phyloP scores from a whole-genome alignment of 2,329 filamentous ascomycete species.

The Nemania sp. region DNA sequence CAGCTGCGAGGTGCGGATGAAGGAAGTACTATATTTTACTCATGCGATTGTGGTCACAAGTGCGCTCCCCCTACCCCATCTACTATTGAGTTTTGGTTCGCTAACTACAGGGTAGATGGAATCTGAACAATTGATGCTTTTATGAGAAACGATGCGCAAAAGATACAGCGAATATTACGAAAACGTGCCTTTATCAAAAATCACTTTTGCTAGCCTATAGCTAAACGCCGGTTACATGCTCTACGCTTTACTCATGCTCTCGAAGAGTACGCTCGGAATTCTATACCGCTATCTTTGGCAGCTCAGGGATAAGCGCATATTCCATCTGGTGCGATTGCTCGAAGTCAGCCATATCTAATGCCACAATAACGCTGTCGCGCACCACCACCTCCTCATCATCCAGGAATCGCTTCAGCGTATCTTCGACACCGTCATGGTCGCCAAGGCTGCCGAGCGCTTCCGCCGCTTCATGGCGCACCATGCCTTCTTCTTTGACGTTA shows the following conservation, averaged over 20 bases:
- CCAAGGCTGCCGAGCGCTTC: slow-evolving; percentile 95
- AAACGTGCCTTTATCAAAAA: slow-evolving; percentile 26
- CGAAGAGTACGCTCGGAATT: slow-evolving; percentile 22
- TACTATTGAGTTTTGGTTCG: not conserved
- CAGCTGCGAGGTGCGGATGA: slow-evolving; percentile 95
- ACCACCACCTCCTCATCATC: slow-evolving; percentile 94
- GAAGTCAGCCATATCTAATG: slow-evolving; percentile 97
- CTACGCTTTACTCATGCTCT: slow-evolving; percentile 33
- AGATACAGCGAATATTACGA: slow-evolving; percentile 4
- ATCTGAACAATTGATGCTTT: slow-evolving; percentile 63
- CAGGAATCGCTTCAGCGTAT: slow-evolving; percentile 83
- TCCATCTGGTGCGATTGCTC: slow-evolving; percentile 90
- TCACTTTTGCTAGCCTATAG: slow-evolving; percentile 42
- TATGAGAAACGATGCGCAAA: slow-evolving; percentile 25
- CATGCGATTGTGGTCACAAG: slow-evolving; percentile 85
- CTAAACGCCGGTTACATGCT: slow-evolving; percentile 41
- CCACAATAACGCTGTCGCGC: slow-evolving; percentile 92
- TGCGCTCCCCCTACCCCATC: slow-evolving; percentile 57
- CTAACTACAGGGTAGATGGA: slow-evolving; percentile 52
- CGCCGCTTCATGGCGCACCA: slow-evolving; percentile 98
- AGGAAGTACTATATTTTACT: slow-evolving; percentile 92
- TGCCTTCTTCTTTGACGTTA: slow-evolving; percentile 85
- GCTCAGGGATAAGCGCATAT: slow-evolving; percentile 88
- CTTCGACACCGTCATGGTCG: slow-evolving; percentile 92
- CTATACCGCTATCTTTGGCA: slow-evolving; percentile 55